These are phyloP conservation scores for Eimeria acervulina DNA, from an alignment of 169 alveolate genomes.

Conservation along the genomic window DNA sequence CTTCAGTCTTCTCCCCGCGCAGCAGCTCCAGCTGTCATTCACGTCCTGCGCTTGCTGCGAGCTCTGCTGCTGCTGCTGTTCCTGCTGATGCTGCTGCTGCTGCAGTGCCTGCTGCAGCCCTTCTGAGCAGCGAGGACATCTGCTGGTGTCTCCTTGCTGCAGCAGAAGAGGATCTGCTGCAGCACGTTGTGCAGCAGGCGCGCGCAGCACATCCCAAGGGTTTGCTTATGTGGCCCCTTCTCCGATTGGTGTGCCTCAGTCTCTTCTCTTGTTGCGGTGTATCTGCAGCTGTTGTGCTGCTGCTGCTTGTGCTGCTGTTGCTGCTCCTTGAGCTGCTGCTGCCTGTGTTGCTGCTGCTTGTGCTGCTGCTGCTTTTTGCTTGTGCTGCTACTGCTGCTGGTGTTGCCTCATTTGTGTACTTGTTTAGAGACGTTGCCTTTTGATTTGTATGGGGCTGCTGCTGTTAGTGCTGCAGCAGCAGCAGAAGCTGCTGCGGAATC, in stretches of 20 bases:
- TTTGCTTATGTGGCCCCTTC: no score
- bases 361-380: not conserved
- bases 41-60: not conserved
- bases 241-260: no score
- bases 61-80: constrained; percentile 22
- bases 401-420: no score
- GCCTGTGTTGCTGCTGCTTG: not conserved
- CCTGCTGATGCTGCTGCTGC: constrained; percentile 36
- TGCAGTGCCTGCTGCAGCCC: constrained; percentile 22
- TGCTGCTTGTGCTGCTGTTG: constrained; percentile 44
- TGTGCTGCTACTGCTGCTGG: not conserved
- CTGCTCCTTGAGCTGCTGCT: constrained; percentile 11
- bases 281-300: constrained; percentile 8
- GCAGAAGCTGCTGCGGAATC: not conserved
- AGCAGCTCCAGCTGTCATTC: no score
- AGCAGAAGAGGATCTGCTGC: constrained; percentile 53
- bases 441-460: not conserved
- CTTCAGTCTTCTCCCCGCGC: no score
- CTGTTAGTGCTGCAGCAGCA: not conserved
- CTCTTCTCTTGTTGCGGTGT: not conserved
- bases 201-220: no score
- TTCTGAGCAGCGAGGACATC: constrained; percentile 69
- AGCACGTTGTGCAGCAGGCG: constrained; percentile 40
- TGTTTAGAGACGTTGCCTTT: not conserved
- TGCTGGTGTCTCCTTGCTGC: constrained; percentile 70